Evolutionary conservation across 352 stramenopile species (phyloP).

Genomic region (Pythium coloratum): DNA sequence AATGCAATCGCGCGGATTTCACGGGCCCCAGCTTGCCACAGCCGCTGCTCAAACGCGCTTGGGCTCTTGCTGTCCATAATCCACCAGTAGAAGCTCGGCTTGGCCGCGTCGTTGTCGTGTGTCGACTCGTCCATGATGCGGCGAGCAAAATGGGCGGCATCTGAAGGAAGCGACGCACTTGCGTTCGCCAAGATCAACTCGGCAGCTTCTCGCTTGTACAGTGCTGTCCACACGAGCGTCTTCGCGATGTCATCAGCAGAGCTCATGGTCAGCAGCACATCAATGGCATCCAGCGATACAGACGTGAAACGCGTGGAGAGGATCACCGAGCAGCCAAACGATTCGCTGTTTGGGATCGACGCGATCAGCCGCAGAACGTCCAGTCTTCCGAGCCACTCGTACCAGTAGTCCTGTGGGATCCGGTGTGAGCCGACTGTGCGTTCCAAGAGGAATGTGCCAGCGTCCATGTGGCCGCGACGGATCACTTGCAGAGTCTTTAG

Average conservation of each 20-base stretch:
- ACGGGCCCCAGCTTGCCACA: neutral
- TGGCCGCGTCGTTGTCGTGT: no score
- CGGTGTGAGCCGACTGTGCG: no score
- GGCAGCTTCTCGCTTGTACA: neutral
- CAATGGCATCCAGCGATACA: neutral
- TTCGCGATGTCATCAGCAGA: conserved; percentile 9
- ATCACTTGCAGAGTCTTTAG: no score
- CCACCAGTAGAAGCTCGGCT: no score
- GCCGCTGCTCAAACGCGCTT: neutral
- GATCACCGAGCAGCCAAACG: conserved; percentile 15
- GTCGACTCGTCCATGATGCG: neutral
- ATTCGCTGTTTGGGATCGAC: neutral
- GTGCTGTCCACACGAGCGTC: conserved; percentile 14
- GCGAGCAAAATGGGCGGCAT: neutral
- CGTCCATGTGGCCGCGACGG: neutral
- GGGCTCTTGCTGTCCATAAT: no score
- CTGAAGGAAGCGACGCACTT: neutral
- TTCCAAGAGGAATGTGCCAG: conserved; percentile 14
- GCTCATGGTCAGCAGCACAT: conserved; percentile 9
- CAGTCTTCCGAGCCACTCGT: neutral
- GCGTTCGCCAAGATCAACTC: neutral
- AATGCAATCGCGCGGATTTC: neutral
- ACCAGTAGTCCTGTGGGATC: no score
- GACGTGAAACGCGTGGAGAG: conserved; percentile 7
- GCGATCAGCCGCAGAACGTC: conserved; percentile 11